Conservation (phyloP, 2,329 filamentous ascomycete genomes). For the Ceratocystis cubensis region DNA sequence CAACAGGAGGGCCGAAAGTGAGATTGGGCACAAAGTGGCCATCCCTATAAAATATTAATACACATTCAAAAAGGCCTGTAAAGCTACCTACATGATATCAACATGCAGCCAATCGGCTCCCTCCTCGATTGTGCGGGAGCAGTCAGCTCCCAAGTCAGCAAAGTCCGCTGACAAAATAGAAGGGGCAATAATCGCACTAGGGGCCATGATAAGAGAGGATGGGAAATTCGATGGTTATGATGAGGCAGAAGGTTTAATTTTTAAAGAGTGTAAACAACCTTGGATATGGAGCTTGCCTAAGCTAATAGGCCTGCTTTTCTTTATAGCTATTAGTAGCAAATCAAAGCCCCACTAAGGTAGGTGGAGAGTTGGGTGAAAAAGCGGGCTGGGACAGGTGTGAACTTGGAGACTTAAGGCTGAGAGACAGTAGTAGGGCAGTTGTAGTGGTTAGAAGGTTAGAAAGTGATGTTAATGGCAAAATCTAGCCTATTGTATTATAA, state of each 20-base stretch:
- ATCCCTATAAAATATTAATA: slow-evolving; percentile 50
- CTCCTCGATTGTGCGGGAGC: slow-evolving; percentile 69
- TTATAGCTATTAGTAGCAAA: background rate
- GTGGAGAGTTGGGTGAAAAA: slow-evolving; percentile 3
- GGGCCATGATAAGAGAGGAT: slow-evolving; percentile 53
- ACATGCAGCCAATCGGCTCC: slow-evolving; percentile 91
- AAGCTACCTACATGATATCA: slow-evolving; percentile 58
- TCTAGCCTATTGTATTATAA: too few relatives aligned
- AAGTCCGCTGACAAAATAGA: slow-evolving; percentile 99
- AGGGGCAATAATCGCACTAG: slow-evolving; percentile 85
- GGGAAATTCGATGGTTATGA: background rate
- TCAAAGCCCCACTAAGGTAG: background rate
- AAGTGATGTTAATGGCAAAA: too few relatives aligned
- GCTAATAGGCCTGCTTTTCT: background rate
- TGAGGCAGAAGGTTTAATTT: background rate
- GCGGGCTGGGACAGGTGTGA: background rate
- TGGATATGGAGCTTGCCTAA: background rate
- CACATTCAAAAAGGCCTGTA: background rate
- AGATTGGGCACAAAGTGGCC: slow-evolving; percentile 98
- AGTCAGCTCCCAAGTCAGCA: slow-evolving; percentile 73
- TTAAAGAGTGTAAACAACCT: background rate
- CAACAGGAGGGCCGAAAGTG: slow-evolving; percentile 89
- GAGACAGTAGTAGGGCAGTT: background rate
- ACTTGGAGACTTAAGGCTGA: background rate
- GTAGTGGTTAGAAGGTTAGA: too few relatives aligned